Base-by-base conservation (phyloP, 148 eudicot genomes). In the Pouteria glomerata region DNA sequence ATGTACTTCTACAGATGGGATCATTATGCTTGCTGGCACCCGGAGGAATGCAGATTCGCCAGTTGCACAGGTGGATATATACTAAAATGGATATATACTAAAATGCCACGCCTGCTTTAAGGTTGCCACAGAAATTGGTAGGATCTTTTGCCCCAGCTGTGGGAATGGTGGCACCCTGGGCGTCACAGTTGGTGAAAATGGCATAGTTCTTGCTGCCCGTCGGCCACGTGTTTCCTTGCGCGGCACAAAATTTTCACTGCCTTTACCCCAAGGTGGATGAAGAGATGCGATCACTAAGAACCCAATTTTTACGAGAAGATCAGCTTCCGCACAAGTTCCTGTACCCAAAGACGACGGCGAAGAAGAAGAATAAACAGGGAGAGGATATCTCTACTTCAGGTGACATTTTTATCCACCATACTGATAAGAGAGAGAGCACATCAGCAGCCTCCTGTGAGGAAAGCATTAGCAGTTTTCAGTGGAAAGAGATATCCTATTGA, bases 11-110 rank as follows among this genome's bases (percentile, higher is more conserved):
- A 63, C 98, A 95, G 80, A 91, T 95, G 90, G 97, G 98, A 77
- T n/a, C n/a, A n/a, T 79, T 95, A 73, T 89, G 97, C 29, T 81
- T 95, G 72, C 44, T 95, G 78, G 96, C 98, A 33, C 97, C 98
- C n/a, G 97, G 96, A 57, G 98, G 98, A 70, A 91, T 91, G 97
- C 98, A 95, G 83, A 95, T 95, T 31, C 93, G 96, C 47, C 91
- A 95, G 83, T 74, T 95, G 76, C 96, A 91, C 81, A 91, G 98
- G 98, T n/a, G n/a, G n/a, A 39, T 23, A 24, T 66, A 34, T 57
- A 24, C 23, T 45, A 78, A 95, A 97, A 86, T 95, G 98, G 98
- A n/a, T n/a, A n/a, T n/a, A 88, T 95, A 34, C 82, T 95, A 69
- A 91, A 91, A 83, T 95, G 97, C 73, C 97, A 95, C 75, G 98